Percentiles rank a stretch among this genome's conserved stretches.
phyloP scores from a whole-genome alignment of 371 early-diverging fungal genomes.

The Fennellomyces sp. region DNA sequence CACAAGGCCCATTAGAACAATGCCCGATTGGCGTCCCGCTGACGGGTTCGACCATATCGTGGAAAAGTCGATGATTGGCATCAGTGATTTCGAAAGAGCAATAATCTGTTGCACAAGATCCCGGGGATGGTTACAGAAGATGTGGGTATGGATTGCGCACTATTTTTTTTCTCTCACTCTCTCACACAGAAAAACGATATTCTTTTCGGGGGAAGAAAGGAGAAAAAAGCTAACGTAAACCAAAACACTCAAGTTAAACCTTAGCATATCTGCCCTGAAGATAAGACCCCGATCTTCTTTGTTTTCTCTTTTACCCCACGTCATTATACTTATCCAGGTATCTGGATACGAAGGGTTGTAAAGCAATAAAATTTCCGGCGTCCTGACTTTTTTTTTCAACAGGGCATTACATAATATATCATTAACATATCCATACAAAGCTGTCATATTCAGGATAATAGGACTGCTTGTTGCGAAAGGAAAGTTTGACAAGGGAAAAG shows the following conservation, averaged over 20 bases:
- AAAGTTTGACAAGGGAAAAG: neutral
- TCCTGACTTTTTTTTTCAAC: neutral
- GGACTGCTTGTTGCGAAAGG: neutral
- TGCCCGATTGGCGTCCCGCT: neutral
- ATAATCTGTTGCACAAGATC: neutral
- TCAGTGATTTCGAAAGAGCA: neutral
- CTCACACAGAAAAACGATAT: neutral
- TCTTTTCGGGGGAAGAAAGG: neutral
- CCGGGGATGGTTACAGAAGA: neutral
- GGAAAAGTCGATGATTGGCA: neutral
- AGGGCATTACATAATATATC: neutral
- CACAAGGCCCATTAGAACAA: neutral
- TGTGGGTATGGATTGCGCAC: neutral
- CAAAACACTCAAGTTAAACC: too few relatives aligned
- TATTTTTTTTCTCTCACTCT: too few relatives aligned
- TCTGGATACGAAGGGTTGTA: too few relatives aligned
- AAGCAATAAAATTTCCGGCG: too few relatives aligned
- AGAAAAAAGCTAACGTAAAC: neutral
- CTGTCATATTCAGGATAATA: neutral
- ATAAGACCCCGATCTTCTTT: too few relatives aligned
- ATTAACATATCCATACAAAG: neutral
- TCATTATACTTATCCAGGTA: too few relatives aligned
- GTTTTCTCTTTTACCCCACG: too few relatives aligned
- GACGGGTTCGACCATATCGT: neutral
- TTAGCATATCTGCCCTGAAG: too few relatives aligned